Conservation (phyloP, 176 grass and related monocot species). For the Puya raimondii region DNA sequence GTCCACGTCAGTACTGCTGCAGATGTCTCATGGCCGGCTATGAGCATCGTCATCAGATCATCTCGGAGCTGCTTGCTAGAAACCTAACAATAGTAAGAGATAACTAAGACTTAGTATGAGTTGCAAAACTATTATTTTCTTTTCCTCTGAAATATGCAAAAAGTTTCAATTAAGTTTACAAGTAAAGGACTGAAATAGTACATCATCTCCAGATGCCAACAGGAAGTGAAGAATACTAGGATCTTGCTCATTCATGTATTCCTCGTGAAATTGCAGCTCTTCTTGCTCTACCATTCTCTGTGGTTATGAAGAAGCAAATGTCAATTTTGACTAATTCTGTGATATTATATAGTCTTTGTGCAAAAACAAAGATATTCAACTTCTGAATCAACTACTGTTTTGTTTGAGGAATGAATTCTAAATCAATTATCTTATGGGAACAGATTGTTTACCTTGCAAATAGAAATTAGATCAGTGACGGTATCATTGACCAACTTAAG, state of each 20-base stretch:
- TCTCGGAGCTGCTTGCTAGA: constrained; percentile 95
- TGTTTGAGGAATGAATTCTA: background rate
- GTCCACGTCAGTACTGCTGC: constrained; percentile 96
- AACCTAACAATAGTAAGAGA: constrained; percentile 39
- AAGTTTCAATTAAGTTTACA: background rate
- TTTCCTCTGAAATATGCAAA: background rate
- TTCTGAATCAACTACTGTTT: background rate
- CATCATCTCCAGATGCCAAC: constrained; percentile 95
- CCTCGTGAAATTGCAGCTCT: constrained; percentile 85
- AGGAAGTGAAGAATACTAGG: constrained; percentile 98
- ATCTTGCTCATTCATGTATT: constrained; percentile 98
- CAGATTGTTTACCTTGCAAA: constrained; percentile 60
- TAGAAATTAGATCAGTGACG: constrained; percentile 67
- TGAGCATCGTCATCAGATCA: constrained; percentile 96
- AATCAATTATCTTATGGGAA: background rate
- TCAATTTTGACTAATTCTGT: background rate
- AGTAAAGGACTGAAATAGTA: constrained; percentile 24
- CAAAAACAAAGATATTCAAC: background rate
- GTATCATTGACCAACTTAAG: constrained; percentile 73
- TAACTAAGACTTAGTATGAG: constrained; percentile 14
- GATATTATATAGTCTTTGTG: background rate
- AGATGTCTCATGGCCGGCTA: constrained; percentile 94
- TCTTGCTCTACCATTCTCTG: constrained; percentile 96
- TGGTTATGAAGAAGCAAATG: constrained; percentile 19
- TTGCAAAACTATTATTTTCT: too few relatives aligned